Conservation (phyloP, 352 stramenopile genomes). For the Globisporangium spiculum region DNA sequence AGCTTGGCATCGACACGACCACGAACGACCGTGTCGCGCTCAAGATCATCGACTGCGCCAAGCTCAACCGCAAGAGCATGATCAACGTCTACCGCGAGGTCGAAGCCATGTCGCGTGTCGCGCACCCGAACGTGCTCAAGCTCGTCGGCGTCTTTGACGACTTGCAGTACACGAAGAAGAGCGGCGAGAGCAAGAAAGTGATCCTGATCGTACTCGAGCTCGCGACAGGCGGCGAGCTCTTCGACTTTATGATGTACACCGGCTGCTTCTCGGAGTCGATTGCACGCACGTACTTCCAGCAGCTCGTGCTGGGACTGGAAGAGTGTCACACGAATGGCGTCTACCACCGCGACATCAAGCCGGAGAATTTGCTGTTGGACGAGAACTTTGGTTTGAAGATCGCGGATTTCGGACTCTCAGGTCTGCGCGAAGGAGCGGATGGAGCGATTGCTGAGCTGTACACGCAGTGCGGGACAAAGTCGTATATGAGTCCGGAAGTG, state of each 20-base stretch:
- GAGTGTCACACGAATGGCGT: conserved; percentile 80
- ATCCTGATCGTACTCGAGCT: conserved; percentile 90
- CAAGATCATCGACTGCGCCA: conserved; percentile 88
- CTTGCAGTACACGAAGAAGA: conserved; percentile 72
- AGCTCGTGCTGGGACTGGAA: conserved; percentile 80
- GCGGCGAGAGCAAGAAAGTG: conserved; percentile 65
- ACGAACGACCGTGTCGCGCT: conserved; percentile 85
- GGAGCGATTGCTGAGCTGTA: conserved; percentile 63
- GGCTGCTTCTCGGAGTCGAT: conserved; percentile 86
- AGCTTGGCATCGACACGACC: conserved; percentile 78
- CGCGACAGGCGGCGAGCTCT: conserved; percentile 83
- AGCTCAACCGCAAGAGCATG: conserved; percentile 77
- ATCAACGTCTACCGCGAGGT: conserved; percentile 89
- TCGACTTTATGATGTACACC: conserved; percentile 94
- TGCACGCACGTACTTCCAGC: conserved; percentile 86
- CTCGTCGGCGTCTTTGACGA: conserved; percentile 77
- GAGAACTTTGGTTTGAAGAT: conserved; percentile 88
- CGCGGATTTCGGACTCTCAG: conserved; percentile 95
- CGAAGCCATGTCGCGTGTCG: conserved; percentile 85
- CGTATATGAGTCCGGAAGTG: conserved; percentile 94
- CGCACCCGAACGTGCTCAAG: conserved; percentile 78
- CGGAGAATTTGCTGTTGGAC: conserved; percentile 91
- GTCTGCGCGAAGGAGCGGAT: conserved; percentile 66
- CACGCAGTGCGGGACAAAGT: conserved; percentile 88
- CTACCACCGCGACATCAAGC: conserved; percentile 93